Evolutionary conservation across 1,139 yeast genomes (phyloP), one percentile per base, ranked within the genome.

Genomic region (Yamadazyma sp.): DNA sequence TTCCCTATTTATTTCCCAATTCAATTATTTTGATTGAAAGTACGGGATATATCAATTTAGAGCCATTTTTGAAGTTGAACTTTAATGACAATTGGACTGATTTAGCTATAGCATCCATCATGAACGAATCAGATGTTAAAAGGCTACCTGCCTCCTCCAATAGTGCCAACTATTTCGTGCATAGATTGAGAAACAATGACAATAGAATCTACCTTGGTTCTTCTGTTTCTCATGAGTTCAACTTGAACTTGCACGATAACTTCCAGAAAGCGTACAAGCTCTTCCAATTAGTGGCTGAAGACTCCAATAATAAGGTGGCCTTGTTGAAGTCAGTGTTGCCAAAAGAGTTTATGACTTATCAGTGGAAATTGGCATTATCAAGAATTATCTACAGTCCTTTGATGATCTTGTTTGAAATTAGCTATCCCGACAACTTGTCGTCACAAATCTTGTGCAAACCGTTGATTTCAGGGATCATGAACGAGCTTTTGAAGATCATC

Each of bases 351-450:
- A 67, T 79, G 61, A 78, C 82, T 9, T 80, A 78, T 50, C 95
- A 88, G 60, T 88, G 96, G 96, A 82, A 82, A 54, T 70, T 86
- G 41, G 90, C 94, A 0, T 71, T 88, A 42, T 88, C 95, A 4
- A 73, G 82, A 43, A 77, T 88, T 32, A 82, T 89, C 12, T 80
- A 88, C 54, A 86, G 83, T 58, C 89, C 95, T 2, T 63, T 89
- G 33, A 67, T 87, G 34, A 72, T 88, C 25, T 59, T 87, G 16
- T 80, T 89, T 50, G 96, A 88, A 58, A 75, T 79, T 40, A 76
- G 82, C 6, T 72, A 67, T 49, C 88, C 95, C 1, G 64, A 65
- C 26, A 63, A 72, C 34, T 67, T 89, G 39, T 64, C 75, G 16
- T 62, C 70, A 27, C 88, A 86, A 57, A 84, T 88, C 32, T 69